phyloP scores from a whole-genome alignment of 2,329 filamentous ascomycete genomes.

The Microcyclosporella mali region DNA sequence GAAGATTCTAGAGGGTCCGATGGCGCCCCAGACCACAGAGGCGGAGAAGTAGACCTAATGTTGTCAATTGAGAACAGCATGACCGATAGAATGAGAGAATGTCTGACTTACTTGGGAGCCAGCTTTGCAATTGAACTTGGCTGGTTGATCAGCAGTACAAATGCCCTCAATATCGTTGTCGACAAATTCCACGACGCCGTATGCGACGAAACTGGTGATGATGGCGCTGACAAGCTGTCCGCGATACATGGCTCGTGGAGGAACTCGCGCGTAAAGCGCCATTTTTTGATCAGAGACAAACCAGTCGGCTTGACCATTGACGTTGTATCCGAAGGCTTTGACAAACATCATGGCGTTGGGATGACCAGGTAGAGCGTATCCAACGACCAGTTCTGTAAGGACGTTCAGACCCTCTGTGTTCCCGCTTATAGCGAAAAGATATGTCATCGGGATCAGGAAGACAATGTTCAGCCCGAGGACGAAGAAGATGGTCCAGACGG shows the following conservation, averaged over 20 bases:
- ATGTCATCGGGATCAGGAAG: constrained; percentile 84
- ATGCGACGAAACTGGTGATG: constrained; percentile 31
- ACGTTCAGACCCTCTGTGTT: constrained; percentile 24
- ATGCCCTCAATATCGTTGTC: constrained; percentile 32
- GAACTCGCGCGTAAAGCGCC: constrained; percentile 40
- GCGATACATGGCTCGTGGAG: constrained; percentile 38
- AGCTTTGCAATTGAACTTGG: constrained; percentile 18
- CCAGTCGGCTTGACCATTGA: constrained; percentile 38
- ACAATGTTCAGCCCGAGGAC: constrained; percentile 69
- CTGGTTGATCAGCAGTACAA: constrained; percentile 15
- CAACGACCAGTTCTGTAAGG: constrained; percentile 20
- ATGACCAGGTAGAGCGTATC: constrained; percentile 24
- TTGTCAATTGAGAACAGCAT: too few relatives aligned
- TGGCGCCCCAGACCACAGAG: constrained; percentile 22
- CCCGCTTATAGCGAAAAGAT: constrained; percentile 89
- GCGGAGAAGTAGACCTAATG: constrained; percentile 23
- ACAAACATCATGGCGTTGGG: constrained; percentile 37
- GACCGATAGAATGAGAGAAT: too few relatives aligned
- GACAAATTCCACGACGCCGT: constrained; percentile 40
- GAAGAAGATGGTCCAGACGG: constrained; percentile 60
- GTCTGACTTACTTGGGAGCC: constrained; percentile 12
- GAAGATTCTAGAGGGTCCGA: constrained; percentile 21
- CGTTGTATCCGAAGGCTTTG: constrained; percentile 37
- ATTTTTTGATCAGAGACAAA: constrained; percentile 38
- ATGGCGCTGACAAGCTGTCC: constrained; percentile 43